A percentile compares a stretch with the other conserved stretches of the same genome.
phyloP scores from a whole-genome alignment of 2,329 filamentous ascomycete genomes.

The Metarhizium guizhouense region DNA sequence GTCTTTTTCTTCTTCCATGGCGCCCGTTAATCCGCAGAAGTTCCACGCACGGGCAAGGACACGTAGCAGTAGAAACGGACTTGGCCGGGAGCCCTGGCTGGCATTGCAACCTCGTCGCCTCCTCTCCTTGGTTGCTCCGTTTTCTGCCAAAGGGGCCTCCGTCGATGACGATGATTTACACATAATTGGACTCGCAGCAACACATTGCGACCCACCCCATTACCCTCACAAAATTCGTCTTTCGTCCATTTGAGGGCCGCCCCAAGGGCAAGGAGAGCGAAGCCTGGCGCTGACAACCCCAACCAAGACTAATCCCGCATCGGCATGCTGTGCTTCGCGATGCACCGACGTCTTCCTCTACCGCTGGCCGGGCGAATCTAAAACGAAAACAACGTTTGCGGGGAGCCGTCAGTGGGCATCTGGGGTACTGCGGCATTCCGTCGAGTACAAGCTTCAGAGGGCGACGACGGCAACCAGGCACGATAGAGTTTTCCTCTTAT shows the following conservation, averaged over 20 bases:
- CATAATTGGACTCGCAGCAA: not conserved
- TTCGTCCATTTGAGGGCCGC: not conserved
- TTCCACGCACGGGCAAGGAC: not conserved
- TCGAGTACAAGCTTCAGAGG: not conserved
- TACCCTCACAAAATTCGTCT: conserved; percentile 4
- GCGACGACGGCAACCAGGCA: not conserved
- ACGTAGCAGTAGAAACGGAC: not conserved
- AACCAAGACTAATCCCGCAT: not conserved
- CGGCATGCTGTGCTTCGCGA: not conserved
- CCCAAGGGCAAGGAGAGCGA: not conserved
- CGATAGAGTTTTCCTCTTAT: not conserved
- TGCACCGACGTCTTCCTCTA: not conserved
- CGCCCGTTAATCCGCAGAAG: not conserved
- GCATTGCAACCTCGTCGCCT: not conserved
- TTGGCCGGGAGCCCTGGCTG: not conserved
- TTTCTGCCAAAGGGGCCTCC: not conserved
- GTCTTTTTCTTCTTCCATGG: not conserved
- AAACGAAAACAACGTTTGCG: conserved; percentile 2
- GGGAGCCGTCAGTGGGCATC: conserved; percentile 5
- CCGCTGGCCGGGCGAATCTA: not conserved
- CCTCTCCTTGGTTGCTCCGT: not conserved
- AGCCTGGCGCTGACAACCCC: not conserved
- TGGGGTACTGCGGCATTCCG: conserved; percentile 1
- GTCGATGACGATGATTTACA: not conserved
- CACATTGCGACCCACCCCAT: not conserved